These are phyloP conservation scores for Paraglomus occultum DNA, from an alignment of 192 early-diverging fungal genomes.

Conservation along the genomic window DNA sequence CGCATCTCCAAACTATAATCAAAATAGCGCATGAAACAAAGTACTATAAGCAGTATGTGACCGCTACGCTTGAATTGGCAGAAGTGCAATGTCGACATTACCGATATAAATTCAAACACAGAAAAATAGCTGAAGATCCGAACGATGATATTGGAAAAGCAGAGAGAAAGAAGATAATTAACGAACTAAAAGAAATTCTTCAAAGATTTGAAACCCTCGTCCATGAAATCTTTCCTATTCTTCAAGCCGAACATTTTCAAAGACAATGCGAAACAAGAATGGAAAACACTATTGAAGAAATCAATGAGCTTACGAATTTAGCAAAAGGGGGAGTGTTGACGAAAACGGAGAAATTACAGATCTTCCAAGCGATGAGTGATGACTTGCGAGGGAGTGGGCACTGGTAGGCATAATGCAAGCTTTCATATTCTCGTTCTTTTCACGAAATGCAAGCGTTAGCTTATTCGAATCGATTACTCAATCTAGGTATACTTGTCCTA, in stretches of 20 bases:
- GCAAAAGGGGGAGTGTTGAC: neutral
- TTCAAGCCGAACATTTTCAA: neutral
- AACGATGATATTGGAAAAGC: neutral
- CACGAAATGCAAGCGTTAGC: neutral
- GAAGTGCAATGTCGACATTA: slow-evolving; percentile 1
- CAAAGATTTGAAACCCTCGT: neutral
- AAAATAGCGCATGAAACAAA: slow-evolving; percentile 3
- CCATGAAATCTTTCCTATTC: neutral
- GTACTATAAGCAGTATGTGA: neutral
- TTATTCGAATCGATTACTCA: neutral
- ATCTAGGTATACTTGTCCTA: neutral
- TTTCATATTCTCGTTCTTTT: neutral
- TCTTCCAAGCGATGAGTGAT: slow-evolving; percentile 2
- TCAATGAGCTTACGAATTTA: neutral
- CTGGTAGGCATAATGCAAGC: neutral
- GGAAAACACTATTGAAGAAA: neutral
- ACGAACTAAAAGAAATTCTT: neutral
- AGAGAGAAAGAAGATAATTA: neutral
- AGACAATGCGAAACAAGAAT: neutral
- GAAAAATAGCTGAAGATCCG: neutral
- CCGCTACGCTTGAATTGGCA: neutral
- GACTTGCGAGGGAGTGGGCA: slow-evolving; percentile 5
- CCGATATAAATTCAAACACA: neutral
- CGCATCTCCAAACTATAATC: neutral
- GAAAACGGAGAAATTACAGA: slow-evolving; percentile 4